Evolutionary conservation across 768 basidiomycete species (phyloP).

Genomic region (Mycena amicta): DNA sequence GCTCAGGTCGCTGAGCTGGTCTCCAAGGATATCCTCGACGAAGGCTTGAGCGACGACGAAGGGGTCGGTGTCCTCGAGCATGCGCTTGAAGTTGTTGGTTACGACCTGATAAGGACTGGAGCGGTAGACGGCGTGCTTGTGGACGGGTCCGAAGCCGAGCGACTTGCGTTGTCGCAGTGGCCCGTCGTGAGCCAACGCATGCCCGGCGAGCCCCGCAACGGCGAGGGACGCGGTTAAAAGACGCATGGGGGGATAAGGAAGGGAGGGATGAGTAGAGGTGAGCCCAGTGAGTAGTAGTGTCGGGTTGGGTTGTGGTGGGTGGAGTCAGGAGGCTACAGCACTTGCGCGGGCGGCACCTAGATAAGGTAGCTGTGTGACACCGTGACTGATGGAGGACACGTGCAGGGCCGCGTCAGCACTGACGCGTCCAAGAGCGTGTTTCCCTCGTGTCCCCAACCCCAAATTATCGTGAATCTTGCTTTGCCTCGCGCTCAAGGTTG

Average conservation of each 20-base stretch:
- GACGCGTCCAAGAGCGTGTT: neutral
- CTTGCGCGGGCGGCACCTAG: neutral
- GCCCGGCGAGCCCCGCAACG: conserved; percentile 61
- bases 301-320: neutral
- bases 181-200: conserved; percentile 49
- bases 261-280: neutral
- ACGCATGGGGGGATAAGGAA: conserved; percentile 49
- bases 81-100: conserved; percentile 44
- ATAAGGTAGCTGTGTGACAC: neutral
- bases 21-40: conserved; percentile 49
- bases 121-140: conserved; percentile 70
- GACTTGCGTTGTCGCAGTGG: conserved; percentile 69
- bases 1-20: conserved; percentile 39
- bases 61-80: conserved; percentile 48
- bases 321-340: neutral
- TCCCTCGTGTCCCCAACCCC: neutral
- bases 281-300: neutral
- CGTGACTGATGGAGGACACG: neutral
- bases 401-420: neutral
- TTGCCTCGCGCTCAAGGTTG: too few species aligned
- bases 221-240: conserved; percentile 65
- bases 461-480: neutral
- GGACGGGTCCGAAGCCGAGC: conserved; percentile 83
- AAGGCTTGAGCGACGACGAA: conserved; percentile 65
- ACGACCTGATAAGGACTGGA: conserved; percentile 50